Conservation (phyloP, 306 rosid genomes). For the Malus sieversii region DNA sequence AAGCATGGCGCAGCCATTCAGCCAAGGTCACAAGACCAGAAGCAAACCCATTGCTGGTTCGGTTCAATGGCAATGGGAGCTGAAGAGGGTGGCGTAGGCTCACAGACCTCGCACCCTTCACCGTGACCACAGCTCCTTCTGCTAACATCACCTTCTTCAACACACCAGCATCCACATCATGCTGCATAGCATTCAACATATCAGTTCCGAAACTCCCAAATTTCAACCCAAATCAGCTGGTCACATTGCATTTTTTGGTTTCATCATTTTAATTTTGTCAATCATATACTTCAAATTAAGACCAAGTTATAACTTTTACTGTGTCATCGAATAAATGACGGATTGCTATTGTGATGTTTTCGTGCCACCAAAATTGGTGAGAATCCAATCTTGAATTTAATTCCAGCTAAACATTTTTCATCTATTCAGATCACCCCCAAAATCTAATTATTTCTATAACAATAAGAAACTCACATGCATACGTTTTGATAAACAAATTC, state of each 20-base stretch:
- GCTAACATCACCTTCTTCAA: constrained; percentile 87
- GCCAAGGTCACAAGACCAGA: constrained; percentile 71
- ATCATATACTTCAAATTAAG: background rate
- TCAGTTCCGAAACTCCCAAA: background rate
- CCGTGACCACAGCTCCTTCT: constrained; percentile 93
- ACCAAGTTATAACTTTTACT: background rate
- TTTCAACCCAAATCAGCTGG: background rate
- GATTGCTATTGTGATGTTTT: background rate
- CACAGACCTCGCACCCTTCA: constrained; percentile 89
- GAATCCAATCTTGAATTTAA: background rate
- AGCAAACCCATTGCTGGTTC: constrained; percentile 52
- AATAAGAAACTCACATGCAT: background rate
- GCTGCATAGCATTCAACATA: constrained; percentile 44
- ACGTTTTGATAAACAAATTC: background rate
- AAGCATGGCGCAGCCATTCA: constrained; percentile 59
- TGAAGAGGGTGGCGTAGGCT: constrained; percentile 83
- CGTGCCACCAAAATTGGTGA: background rate
- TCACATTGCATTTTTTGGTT: background rate
- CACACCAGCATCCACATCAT: constrained; percentile 97
- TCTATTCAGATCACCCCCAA: too few relatives aligned
- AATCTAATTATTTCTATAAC: background rate
- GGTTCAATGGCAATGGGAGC: constrained; percentile 71
- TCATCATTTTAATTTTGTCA: background rate
- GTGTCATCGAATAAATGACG: background rate
- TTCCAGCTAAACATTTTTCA: background rate